These are phyloP conservation scores for Striga hermonthica DNA, from an alignment of 305 asterid species.

Conservation along the genomic window DNA sequence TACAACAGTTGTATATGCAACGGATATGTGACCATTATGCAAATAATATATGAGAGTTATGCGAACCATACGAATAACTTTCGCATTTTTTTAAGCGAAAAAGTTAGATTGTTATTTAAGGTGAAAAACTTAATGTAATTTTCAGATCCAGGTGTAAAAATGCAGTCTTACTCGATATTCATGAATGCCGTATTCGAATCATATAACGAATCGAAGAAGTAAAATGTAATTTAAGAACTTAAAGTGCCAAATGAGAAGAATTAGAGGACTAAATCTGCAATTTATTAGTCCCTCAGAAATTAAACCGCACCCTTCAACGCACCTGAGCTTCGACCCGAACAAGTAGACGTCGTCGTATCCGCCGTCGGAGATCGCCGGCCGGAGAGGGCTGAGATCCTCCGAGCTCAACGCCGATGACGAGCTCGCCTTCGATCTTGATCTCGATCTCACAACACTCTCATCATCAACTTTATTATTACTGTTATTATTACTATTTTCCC, in stretches of 20 bases:
- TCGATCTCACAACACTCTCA: slow-evolving; percentile 47
- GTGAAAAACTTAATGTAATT: no score
- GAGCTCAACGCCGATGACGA: slow-evolving; percentile 70
- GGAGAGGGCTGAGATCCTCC: slow-evolving; percentile 70
- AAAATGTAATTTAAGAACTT: no score
- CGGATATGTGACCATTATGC: no score
- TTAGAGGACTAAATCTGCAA: neutral
- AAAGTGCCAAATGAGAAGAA: neutral
- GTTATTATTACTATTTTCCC: slow-evolving; percentile 17
- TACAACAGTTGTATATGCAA: no score
- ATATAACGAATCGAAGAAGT: no score
- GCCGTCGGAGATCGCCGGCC: slow-evolving; percentile 39
- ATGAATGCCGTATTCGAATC: no score
- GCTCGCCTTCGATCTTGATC: slow-evolving; percentile 60
- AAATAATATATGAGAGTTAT: no score
- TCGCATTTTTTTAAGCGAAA: no score
- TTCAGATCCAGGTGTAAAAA: no score
- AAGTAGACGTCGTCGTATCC: slow-evolving; percentile 42
- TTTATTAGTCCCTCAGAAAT: neutral
- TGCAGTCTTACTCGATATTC: no score
- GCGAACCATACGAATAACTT: no score
- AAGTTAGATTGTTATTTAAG: no score
- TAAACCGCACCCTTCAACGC: neutral
- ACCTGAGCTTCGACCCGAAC: slow-evolving; percentile 70
- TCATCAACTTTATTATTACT: slow-evolving; percentile 54